Conservation (phyloP, 257 asterid genomes). For the Cordia subcordata region DNA sequence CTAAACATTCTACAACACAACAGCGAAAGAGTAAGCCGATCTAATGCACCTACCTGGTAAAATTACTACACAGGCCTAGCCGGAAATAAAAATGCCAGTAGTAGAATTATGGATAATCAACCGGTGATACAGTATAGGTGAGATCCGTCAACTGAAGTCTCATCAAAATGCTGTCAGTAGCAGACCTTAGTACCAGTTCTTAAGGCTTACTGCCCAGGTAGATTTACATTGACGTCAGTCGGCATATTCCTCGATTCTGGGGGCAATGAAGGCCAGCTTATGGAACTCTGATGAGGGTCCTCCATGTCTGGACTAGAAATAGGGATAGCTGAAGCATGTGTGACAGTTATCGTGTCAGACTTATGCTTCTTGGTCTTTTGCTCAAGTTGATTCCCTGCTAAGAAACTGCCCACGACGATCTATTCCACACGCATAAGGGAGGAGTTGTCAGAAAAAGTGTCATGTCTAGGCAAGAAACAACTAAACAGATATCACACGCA, state of each 20-base stretch:
- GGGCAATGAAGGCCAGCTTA: constrained; percentile 67
- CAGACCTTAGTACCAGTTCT: constrained; percentile 2
- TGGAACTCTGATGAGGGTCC: constrained; percentile 38
- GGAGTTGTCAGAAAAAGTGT: not conserved
- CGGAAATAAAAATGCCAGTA: constrained; percentile 14
- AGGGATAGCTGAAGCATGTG: constrained; percentile 45
- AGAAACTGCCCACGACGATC: constrained; percentile 91
- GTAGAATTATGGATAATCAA: constrained; percentile 27
- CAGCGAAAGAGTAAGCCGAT: constrained; percentile 5
- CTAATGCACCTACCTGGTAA: constrained; percentile 24
- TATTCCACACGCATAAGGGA: constrained; percentile 13
- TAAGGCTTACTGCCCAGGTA: constrained; percentile 28
- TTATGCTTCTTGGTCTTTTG: constrained; percentile 64
- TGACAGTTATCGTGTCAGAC: constrained; percentile 29
- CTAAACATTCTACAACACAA: constrained; percentile 27
- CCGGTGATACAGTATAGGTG: not conserved
- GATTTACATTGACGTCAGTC: constrained; percentile 45
- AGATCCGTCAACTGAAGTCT: constrained; percentile 7
- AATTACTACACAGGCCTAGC: constrained; percentile 29
- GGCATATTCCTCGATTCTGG: constrained; percentile 42
- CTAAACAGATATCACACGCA: not conserved
- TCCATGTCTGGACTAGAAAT: constrained; percentile 48
- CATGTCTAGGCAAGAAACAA: not conserved
- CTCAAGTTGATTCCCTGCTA: constrained; percentile 69
- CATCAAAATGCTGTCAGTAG: constrained; percentile 25